Evolutionary conservation across 257 asterid species (phyloP).

Genomic region (Mentha longifolia): DNA sequence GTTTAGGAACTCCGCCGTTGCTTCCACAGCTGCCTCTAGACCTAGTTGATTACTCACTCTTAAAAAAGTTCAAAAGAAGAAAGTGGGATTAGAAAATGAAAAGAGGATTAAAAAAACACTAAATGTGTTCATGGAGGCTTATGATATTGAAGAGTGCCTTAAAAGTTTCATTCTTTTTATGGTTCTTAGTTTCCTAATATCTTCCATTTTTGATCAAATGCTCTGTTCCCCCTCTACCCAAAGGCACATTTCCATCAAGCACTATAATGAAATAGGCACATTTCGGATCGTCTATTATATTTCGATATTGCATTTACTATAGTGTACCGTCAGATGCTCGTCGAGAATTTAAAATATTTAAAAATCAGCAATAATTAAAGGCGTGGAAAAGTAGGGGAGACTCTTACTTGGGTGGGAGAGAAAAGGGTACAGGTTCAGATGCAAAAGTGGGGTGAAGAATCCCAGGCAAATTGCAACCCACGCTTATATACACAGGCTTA

Average conservation of each 20-base stretch:
- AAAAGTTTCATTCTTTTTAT: too few species aligned
- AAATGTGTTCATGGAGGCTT: neutral
- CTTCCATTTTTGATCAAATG: neutral
- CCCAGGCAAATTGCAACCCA: slow-evolving; percentile 66
- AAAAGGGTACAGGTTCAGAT: slow-evolving; percentile 66
- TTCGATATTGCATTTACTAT: too few species aligned
- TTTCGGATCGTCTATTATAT: too few species aligned
- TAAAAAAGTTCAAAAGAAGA: neutral
- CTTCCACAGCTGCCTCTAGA: slow-evolving; percentile 61
- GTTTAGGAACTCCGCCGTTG: slow-evolving; percentile 60
- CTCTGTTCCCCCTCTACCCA: neutral
- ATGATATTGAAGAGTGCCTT: too few species aligned
- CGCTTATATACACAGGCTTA: slow-evolving; percentile 65
- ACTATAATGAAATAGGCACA: neutral
- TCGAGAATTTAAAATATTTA: too few species aligned
- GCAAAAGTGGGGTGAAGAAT: slow-evolving; percentile 68
- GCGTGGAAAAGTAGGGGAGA: neutral
- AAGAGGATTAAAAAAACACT: too few species aligned
- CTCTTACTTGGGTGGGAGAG: slow-evolving; percentile 53
- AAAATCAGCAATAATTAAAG: neutral
- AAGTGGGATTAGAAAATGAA: neutral
- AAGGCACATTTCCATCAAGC: too few species aligned
- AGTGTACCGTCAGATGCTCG: too few species aligned
- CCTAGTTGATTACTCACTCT: slow-evolving; percentile 55
- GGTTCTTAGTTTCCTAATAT: too few species aligned